Evolutionary conservation across 2,329 filamentous ascomycete species (phyloP).

Genomic region (Tolypocladium capitatum): DNA sequence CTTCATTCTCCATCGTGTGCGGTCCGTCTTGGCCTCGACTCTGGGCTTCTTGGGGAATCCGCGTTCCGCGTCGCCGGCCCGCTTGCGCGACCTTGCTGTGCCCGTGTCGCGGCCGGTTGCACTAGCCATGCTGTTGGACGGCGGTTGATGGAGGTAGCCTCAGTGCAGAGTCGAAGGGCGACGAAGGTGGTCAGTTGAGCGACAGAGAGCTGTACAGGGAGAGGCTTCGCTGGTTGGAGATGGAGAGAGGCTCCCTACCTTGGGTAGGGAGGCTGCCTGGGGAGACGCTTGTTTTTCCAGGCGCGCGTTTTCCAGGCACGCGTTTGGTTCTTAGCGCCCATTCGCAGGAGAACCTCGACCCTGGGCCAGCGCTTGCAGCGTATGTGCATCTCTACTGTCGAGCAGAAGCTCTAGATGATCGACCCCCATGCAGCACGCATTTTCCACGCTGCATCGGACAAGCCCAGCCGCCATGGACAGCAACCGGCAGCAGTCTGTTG

Average conservation of each 20-base stretch:
- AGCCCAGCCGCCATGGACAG: neutral
- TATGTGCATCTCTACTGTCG: neutral
- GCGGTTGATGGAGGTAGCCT: neutral
- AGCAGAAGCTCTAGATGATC: neutral
- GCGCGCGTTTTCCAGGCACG: no score
- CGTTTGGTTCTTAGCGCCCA: no score
- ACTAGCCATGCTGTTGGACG: constrained; percentile 13
- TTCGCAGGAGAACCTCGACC: neutral
- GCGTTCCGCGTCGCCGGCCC: constrained; percentile 24
- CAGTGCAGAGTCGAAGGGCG: neutral
- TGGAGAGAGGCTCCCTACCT: no score
- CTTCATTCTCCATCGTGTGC: constrained; percentile 68
- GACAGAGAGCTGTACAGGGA: neutral
- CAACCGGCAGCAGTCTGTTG: neutral
- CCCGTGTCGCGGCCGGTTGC: constrained; percentile 16
- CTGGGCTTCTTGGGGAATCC: constrained; percentile 31
- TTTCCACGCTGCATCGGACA: neutral
- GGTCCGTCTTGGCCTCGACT: constrained; percentile 55
- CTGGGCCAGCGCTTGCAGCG: neutral
- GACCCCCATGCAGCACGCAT: neutral
- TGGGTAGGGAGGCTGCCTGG: no score
- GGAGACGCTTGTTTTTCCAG: no score
- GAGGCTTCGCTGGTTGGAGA: neutral
- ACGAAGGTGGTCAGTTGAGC: neutral
- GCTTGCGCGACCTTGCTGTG: constrained; percentile 26